Percentiles rank a stretch among this genome's conserved stretches.
Evolutionary conservation across 1,284 basidiomycete species (phyloP).

Genomic region (Peniophora sp.): DNA sequence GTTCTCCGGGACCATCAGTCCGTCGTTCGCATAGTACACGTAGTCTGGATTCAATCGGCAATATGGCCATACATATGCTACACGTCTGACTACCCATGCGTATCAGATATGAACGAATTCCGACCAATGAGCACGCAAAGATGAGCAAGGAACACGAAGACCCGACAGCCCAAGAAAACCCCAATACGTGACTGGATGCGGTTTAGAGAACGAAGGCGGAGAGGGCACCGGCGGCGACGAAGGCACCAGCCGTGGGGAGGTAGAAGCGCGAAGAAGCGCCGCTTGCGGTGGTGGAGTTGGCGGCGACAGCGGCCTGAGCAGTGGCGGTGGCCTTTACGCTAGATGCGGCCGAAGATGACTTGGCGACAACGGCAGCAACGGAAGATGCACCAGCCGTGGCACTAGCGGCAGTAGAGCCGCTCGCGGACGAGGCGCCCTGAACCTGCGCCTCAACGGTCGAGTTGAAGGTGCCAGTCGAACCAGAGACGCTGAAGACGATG

Average conservation of each 20-base stretch:
- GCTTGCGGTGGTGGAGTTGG: conserved; percentile 18
- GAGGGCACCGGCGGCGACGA: conserved; percentile 12
- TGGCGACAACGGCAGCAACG: conserved; percentile 7
- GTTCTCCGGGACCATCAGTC: no score
- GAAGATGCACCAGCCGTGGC: conserved; percentile 12
- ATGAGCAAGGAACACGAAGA: no score
- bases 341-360: conserved; percentile 15
- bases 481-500: conserved; percentile 33
- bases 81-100: no score
- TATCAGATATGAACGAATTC: no score
- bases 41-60: no score
- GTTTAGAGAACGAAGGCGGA: background rate
- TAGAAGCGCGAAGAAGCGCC: conserved; percentile 6
- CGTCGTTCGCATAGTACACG: no score
- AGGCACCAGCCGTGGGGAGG: conserved; percentile 8
- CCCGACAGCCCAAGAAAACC: no score
- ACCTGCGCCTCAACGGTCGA: conserved; percentile 45
- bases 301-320: conserved; percentile 16
- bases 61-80: no score
- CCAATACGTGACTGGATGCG: no score
- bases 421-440: background rate
- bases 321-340: conserved; percentile 13
- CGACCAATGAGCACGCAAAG: no score
- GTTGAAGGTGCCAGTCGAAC: conserved; percentile 63
- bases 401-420: conserved; percentile 18